Base-by-base conservation (phyloP, 2,329 filamentous ascomycete species). In the Talaromyces sp. region DNA sequence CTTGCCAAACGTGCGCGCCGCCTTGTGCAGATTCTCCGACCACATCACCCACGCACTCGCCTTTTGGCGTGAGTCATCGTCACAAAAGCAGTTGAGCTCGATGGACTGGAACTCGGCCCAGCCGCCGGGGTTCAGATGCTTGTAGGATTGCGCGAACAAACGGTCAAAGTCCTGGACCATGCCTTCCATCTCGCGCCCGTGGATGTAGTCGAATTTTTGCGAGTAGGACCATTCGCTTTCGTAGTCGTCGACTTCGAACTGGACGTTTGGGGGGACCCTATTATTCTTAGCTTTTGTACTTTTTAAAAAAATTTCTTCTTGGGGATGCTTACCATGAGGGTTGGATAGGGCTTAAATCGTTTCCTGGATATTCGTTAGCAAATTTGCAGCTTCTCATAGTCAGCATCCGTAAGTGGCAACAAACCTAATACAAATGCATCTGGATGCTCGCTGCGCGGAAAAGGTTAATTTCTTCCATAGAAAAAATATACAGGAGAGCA, bases 321-420 rank as follows among this genome's bases (percentile, higher is more conserved):
- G 35, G 21, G 11, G 11, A 4, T 38, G 52, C 21, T 49, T 61
- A 64, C 63, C 63, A 64, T 57, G 55, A 59, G 5, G 72, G 71
- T 56, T 73, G 74, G 8, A 73, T 75, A 26, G 73, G 73, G 52
- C 64, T 68, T 6, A 75, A 63, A 55, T 74, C 71, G 49, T 63
- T 64, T 24, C 63, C 63, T 64, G 11, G 3, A 31, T 51, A 19
- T n/a, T 14, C 0, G 27, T 35, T 24, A 55, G 53, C n/a, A 17
- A 27, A n/a, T 24, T 29, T 49, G 4, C 27, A 13, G 21, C 2
- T 4, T 41, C 4, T 19, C 3, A 24, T 24, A 10, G 21, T 24
- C 19, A 14, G 17, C 13, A 19, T 24, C 10, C 24, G 19, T 24
- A 27, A n/a, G n/a, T n/a, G n/a, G n/a, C n/a, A n/a, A 32, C 24